These are phyloP conservation scores for Boletus subcaerulescens DNA, from an alignment of 768 basidiomycete genomes.

Conservation along the genomic window DNA sequence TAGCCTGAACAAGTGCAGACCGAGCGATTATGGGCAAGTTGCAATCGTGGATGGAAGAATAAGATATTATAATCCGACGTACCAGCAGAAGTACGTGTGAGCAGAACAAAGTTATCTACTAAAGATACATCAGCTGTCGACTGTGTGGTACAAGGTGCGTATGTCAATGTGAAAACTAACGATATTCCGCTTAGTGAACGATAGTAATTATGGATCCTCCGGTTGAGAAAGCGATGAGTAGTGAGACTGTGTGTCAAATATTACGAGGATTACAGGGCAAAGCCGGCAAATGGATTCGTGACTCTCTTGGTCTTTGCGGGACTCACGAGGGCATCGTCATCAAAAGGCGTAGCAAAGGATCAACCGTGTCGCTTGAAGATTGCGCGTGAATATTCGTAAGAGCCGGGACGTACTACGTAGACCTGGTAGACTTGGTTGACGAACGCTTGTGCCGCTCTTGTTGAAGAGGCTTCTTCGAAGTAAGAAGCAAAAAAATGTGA, in stretches of 20 bases:
- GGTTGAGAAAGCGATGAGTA: slow-evolving; percentile 1
- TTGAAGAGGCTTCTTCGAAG: no score
- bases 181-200: slow-evolving; percentile 8
- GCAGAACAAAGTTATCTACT: slow-evolving; percentile 11
- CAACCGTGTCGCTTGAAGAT: slow-evolving; percentile 30
- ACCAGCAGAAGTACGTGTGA: neutral
- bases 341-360: slow-evolving; percentile 81
- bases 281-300: slow-evolving; percentile 50
- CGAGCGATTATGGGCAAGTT: no score
- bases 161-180: slow-evolving; percentile 9
- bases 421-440: slow-evolving; percentile 29
- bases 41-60: neutral
- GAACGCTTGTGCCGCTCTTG: no score
- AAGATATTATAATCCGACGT: neutral
- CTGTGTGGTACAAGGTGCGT: neutral
- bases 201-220: neutral
- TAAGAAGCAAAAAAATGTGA: no score
- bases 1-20: no score
- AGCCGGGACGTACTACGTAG: slow-evolving; percentile 45
- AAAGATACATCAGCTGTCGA: slow-evolving; percentile 25
- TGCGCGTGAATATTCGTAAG: slow-evolving; percentile 43
- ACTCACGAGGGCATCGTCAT: slow-evolving; percentile 55
- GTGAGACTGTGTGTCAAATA: neutral
- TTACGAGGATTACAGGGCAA: slow-evolving; percentile 29
- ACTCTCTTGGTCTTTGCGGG: slow-evolving; percentile 41